Conservation (phyloP, 352 stramenopile species). For the Pythium dissimile region DNA sequence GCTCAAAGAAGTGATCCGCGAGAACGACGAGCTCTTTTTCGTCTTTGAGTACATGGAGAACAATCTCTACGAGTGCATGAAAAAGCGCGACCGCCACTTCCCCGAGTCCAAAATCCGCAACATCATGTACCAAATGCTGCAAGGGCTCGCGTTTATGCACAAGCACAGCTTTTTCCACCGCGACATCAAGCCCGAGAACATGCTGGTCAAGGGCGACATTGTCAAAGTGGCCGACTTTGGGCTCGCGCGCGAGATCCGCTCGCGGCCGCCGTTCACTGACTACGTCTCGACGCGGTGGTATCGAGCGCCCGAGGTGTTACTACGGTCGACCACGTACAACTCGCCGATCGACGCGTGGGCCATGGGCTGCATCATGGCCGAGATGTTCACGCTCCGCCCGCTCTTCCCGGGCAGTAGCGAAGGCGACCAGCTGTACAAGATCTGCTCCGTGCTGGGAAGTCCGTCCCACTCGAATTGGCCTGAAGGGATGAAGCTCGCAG, state of each 20-base stretch:
- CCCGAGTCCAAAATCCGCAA: slow-evolving; percentile 95
- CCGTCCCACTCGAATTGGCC: slow-evolving; percentile 90
- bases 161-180: slow-evolving; percentile 98
- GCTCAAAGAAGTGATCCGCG: slow-evolving; percentile 97
- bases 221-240: slow-evolving; percentile 99
- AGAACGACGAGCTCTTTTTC: slow-evolving; percentile 97
- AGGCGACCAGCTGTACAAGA: slow-evolving; percentile 98
- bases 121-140: slow-evolving; percentile 98
- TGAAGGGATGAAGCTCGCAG: slow-evolving; percentile 94
- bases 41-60: slow-evolving; percentile 99
- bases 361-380: slow-evolving; percentile 97
- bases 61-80: slow-evolving; percentile 98
- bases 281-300: slow-evolving; percentile 99
- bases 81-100: slow-evolving; percentile 87
- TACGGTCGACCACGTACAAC: slow-evolving; percentile 95
- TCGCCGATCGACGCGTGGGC: slow-evolving; percentile 97
- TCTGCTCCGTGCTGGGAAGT: slow-evolving; percentile 93
- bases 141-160: slow-evolving; percentile 97
- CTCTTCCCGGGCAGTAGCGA: slow-evolving; percentile 98
- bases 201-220: slow-evolving; percentile 93
- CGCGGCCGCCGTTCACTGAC: slow-evolving; percentile 92
- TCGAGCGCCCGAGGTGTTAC: slow-evolving; percentile 95
- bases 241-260: slow-evolving; percentile 92
- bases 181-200: slow-evolving; percentile 98
- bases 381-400: slow-evolving; percentile 94